Evolutionary conservation across 805 yeast species (phyloP), one percentile per base, ranked within the genome.

Genomic region (Yamadazyma ubonensis): DNA sequence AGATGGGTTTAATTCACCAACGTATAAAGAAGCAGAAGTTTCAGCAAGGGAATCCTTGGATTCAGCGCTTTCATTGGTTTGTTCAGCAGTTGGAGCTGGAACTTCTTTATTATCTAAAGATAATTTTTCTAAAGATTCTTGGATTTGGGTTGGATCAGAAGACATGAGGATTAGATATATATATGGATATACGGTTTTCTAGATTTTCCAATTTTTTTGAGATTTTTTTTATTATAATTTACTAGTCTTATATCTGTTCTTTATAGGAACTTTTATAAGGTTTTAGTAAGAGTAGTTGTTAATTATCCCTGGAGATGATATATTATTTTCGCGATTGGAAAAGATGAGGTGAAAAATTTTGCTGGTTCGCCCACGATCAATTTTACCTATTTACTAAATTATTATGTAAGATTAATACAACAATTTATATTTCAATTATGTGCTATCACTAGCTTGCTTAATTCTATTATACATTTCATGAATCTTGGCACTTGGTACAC

Each of bases 1-100:
- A 33, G 85, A 66, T 50, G 90, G 86, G 67, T 87, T 95, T 58
- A 93, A 81, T 73, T 93, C 99, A 61, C 99, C 98, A 61, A 93
- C 98, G 71, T 93, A 93, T 57, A 93, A 81, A 34, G 97, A 88
- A 50, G 93, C 93, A 45, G 84, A 73, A 45, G 77, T 67, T 58
- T 77, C 83, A 40, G 79, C 71, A 49, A 75, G 50, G 43, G 57
- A 61, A 46, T 63, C 61, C 44, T 67, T 51, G 41, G 49, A 59
- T 33, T 52, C 53, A 25, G 58, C 54, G 49, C 62, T 54, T 36
- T 55, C 65, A 43, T 61, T 50, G 20, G 41, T 11, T 39, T 33
- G 34, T 29, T 57, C 51, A 29, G 50, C 35, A 15, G 35, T 16
- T 29, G 45, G 52, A 38, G 50, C 52, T 34, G 63, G 55, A 20